Evolutionary conservation across 2,329 filamentous ascomycete genomes (phyloP).

Genomic region (Monosporascus sp.): DNA sequence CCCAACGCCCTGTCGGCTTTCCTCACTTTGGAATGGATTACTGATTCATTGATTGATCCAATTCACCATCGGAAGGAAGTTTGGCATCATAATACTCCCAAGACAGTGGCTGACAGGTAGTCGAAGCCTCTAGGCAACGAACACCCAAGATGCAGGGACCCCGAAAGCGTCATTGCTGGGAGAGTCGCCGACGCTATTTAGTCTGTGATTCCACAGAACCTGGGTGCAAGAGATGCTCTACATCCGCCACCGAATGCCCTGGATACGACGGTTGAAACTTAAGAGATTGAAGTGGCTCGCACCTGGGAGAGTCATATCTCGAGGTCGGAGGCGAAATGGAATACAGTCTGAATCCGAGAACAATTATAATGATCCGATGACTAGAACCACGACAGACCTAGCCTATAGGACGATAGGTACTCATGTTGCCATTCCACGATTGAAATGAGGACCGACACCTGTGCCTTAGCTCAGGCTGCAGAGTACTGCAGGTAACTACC

Average conservation of each 20-base stretch:
- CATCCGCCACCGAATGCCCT: conserved; percentile 18
- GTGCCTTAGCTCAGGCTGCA: conserved; percentile 12
- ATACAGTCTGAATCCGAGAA: not conserved
- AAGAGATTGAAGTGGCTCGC: conserved; percentile 17
- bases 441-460: conserved; percentile 5
- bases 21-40: too few species aligned
- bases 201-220: conserved; percentile 25
- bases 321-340: not conserved
- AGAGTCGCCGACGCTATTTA: conserved; percentile 22
- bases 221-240: conserved; percentile 20
- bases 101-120: too few species aligned
- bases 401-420: not conserved
- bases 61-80: too few species aligned
- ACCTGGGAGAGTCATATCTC: conserved; percentile 17
- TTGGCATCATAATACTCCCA: too few species aligned
- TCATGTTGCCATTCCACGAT: not conserved
- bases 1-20: too few species aligned
- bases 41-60: too few species aligned
- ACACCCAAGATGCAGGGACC: not conserved
- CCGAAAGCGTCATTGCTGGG: conserved; percentile 23
- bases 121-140: too few species aligned
- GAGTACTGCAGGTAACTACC: too few species aligned
- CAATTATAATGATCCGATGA: not conserved
- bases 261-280: conserved; percentile 21
- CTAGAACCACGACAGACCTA: not conserved